Base-by-base conservation (phyloP, 2,329 filamentous ascomycete genomes). In the Epichloe sibirici region DNA sequence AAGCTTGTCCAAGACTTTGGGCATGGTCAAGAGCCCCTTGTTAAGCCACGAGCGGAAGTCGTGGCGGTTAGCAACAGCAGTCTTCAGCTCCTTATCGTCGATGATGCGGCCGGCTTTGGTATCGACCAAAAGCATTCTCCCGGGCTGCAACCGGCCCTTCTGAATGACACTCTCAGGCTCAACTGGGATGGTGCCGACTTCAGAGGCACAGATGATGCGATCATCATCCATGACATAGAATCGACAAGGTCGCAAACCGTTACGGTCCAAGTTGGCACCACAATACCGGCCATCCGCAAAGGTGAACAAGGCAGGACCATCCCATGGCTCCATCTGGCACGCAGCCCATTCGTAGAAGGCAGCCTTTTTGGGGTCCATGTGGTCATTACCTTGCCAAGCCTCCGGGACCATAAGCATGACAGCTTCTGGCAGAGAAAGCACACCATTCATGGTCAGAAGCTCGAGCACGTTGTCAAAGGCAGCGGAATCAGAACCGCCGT, bases 381-480 rank as follows among this genome's bases (percentile, higher is more conserved):
- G 76, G 39, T 83, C 75, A 69, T 96, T 96, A 56, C 90, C 91
- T 71, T 97, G 90, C 91, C 91, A 97, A 55, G 91, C 91, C 72
- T 97, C 91, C 23, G 91, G 91, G 48, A 97, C 88, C 90, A 97
- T 95, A 62, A 97, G 79, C 91, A 97, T 97, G 61, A 97, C 88
- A 49, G 91, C 91, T 70, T 97, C 91, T 15, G 91, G 91, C 3
- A 97, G 78, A 47, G 91, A 97, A 50, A 97, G 79, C 42, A 97
- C 91, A 57, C 91, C 90, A 68, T 97, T 97, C 71, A 97, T 95
- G 63, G 86, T 90, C 58, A 97, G 76, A 42, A 97, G 75, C 71
- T 97, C 91, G 15, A 97, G 77, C 23, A 97, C 91, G 65, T 97
- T 97, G 72, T 97, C 91, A 63, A 97, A 97, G 45, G 91, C 91